Evolutionary conservation across 352 stramenopile genomes (phyloP), one percentile per base, ranked within the genome.

Genomic region (Thraustochytrium striatum): DNA sequence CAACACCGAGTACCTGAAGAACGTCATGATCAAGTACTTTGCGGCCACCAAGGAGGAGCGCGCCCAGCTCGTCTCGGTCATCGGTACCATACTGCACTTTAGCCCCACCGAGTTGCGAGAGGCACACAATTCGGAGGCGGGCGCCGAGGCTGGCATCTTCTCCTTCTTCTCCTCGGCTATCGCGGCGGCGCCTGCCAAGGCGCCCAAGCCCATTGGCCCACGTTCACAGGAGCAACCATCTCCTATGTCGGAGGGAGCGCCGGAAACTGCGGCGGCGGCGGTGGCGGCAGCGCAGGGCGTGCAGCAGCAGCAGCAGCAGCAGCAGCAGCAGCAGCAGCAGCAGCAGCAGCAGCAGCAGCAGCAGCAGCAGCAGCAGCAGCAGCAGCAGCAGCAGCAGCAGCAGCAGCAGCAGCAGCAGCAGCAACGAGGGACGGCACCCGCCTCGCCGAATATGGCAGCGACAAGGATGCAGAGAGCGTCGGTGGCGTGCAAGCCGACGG

Each of bases 11-110:
- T 75, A 75, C 30, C 52, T 75, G 39, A 75, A 75, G 65, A 75
- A 75, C 32, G 65, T 75, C 11, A 75, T 75, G 65, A 72, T 75
- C 65, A 75, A 75, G 65, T 75, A 43, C 39, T 75, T 75, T 39
- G 30, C 43, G 32, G 65, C 39, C 16, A 5, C 41, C 25, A 72
- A 28, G 41, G 41, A 75, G n/a, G 65, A 75, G 32, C 65, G 65
- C 8, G 28, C 65, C n/a, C 65, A 75, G 65, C 65, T 75, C 36
- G 65, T 75, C 33, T 43, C 65, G 21, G 65, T 75, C 3, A 75
- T 75, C 36, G 65, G 43, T 8, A 75, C 65, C 9, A 75, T 75
- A n/a, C 41, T 75, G 32, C 65, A 75, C 25, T 75, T 75, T 75
- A 75, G 65, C 65, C 65, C 65, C 32, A 0, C 30, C 21, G 65